Base-by-base conservation (phyloP, 371 early-diverging fungal genomes). In the Mucor lusitanicus region DNA sequence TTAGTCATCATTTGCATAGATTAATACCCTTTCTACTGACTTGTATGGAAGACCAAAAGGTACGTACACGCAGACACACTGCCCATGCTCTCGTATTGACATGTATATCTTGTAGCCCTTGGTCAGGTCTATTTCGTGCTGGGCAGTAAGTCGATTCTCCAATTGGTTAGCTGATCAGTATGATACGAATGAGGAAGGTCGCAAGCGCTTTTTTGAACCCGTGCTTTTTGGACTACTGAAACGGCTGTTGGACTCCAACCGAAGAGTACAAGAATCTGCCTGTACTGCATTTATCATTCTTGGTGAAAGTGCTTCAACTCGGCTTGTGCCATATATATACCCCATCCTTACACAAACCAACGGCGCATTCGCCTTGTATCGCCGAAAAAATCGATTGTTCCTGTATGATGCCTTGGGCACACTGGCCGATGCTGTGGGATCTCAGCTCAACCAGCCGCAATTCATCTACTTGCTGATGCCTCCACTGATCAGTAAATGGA, bases 341-440 rank as follows among this genome's bases (percentile, higher is more conserved):
- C 89, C 87, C 15, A 93, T 97, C 63, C 82, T 97, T 9, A 75
- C 84, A 63, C 89, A 90, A 8, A 83, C 95, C 30, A 83, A 87
- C 15, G 75, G 75, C 37, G 95, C 96, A 11, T 97, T 97, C 69
- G 69, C 74, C 27, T 88, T 88, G 59, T 98, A 97, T 82, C 93
- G 94, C 83, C 84, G 89, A 61, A 93, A 94, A 74, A 98, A 97
- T 80, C 74, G 95, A 70, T 75, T 93, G 19, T 90, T 95, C 23
- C 82, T 98, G 56, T 97, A 95, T 79, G 98, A 98, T 67, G 94
- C 95, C 17, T 86, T 97, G 19, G 93, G 95, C 17, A 97, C 96
- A 2, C 80, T 98, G 19, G 96, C 97, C 1, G 95, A 94, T 71
- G 83, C 93, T 13, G 96, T 95, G n/a, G 92, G 90, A 0, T 63